phyloP scores from a whole-genome alignment of 2,329 filamentous ascomycete species.

The Thermothelomyces thermophilus region DNA sequence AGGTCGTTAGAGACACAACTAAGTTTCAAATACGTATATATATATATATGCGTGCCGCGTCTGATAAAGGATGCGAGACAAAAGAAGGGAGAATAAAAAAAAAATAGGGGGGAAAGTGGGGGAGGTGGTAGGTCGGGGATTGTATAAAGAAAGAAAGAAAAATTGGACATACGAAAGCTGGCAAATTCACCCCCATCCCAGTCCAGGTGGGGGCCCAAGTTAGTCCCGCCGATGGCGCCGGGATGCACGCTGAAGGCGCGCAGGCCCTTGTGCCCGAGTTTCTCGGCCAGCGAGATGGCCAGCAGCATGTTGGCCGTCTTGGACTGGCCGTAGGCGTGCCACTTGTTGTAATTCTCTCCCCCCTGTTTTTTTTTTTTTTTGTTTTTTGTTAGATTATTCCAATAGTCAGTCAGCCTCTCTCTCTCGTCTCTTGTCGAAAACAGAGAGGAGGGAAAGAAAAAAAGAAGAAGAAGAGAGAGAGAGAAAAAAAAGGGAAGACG shows the following conservation, averaged over 20 bases:
- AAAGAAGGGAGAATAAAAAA: not conserved
- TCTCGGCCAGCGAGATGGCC: conserved; percentile 20
- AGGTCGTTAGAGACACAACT: not conserved
- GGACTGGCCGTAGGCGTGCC: conserved; percentile 27
- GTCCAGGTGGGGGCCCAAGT: conserved; percentile 13
- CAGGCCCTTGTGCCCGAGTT: conserved; percentile 15
- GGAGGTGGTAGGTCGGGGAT: no score
- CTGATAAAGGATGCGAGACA: no score
- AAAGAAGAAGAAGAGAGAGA: no score
- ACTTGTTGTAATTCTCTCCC: conserved; percentile 20
- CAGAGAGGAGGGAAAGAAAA: no score
- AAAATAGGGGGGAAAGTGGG: no score
- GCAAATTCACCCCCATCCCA: not conserved
- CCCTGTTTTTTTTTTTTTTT: conserved; percentile 18
- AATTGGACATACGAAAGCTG: not conserved
- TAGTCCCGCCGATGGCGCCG: conserved; percentile 17
- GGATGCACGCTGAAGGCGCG: conserved; percentile 18
- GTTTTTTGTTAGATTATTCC: no score
- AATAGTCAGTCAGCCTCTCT: no score
- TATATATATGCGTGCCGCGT: no score
- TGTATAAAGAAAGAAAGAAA: not conserved
- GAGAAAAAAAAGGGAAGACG: not conserved
- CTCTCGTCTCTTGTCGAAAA: no score
- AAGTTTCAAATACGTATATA: no score
- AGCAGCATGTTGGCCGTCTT: conserved; percentile 30